These are phyloP conservation scores for Thozetella sp. DNA, from an alignment of 495 filamentous ascomycete genomes.

Conservation along the genomic window DNA sequence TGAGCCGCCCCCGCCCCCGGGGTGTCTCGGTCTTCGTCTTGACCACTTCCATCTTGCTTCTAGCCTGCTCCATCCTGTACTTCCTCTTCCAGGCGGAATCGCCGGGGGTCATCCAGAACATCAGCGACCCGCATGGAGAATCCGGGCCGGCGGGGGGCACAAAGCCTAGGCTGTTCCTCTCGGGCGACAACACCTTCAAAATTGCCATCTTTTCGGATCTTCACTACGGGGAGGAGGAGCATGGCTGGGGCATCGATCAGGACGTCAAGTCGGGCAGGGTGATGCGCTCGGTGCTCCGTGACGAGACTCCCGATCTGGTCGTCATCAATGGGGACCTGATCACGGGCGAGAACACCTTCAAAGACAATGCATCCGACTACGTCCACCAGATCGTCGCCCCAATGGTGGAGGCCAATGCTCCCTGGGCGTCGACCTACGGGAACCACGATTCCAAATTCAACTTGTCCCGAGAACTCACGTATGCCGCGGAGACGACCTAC, in stretches of 20 bases:
- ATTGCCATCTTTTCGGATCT: constrained; percentile 6
- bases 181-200: neutral
- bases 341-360: constrained; percentile 62
- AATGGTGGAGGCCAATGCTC: constrained; percentile 44
- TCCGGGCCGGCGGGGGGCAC: no score
- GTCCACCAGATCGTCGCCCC: constrained; percentile 58
- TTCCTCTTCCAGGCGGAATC: neutral
- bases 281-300: constrained; percentile 55
- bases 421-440: constrained; percentile 68
- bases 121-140: neutral
- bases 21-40: neutral
- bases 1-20: neutral
- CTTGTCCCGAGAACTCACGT: constrained; percentile 52
- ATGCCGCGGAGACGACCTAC: constrained; percentile 51
- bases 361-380: constrained; percentile 55
- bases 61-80: neutral
- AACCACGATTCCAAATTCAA: constrained; percentile 68
- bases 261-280: constrained; percentile 58
- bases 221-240: constrained; percentile 7
- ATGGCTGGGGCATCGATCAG: constrained; percentile 51
- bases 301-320: constrained; percentile 55
- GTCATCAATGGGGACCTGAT: constrained; percentile 74
- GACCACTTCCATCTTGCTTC: neutral
- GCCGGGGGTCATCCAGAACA: neutral
- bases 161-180: neutral